Conservation (phyloP, 1,284 basidiomycete genomes). For the Hemileia vastatrix region DNA sequence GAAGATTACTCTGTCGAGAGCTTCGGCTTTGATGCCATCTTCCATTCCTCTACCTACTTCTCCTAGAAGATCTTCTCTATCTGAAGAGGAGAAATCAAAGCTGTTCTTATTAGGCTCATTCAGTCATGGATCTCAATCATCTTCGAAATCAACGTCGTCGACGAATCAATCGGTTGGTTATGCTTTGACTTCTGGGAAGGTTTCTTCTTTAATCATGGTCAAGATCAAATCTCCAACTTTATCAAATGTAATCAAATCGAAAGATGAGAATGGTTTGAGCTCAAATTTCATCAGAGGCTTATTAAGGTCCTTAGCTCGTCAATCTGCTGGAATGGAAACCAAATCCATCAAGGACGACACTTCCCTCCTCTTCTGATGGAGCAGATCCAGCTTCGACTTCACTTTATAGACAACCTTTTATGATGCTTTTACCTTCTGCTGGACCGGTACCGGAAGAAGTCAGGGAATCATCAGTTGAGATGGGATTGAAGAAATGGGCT, state of each 20-base stretch:
- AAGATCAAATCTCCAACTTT: not conserved
- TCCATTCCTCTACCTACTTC: constrained; percentile 11
- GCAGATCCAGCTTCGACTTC: constrained; percentile 27
- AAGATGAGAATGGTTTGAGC: no score
- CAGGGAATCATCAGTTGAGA: constrained; percentile 23
- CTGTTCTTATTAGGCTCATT: constrained; percentile 3
- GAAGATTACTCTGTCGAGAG: constrained; percentile 36
- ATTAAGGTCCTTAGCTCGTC: no score
- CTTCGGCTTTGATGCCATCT: constrained; percentile 28
- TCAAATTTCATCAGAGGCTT: no score
- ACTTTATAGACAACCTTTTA: constrained; percentile 38
- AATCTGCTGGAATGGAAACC: constrained; percentile 38
- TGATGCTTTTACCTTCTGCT: constrained; percentile 36
- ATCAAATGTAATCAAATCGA: not conserved
- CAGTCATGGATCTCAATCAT: constrained; percentile 23
- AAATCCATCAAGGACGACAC: constrained; percentile 24
- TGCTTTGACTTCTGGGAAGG: not conserved
- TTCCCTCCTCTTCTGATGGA: not conserved
- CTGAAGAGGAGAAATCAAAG: not conserved
- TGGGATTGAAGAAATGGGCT: constrained; percentile 29
- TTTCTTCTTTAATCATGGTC: not conserved
- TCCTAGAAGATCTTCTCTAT: not conserved
- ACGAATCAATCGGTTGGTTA: not conserved
- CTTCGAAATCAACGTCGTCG: constrained; percentile 21
- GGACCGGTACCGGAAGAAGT: constrained; percentile 24